Percentiles rank a stretch among this genome's conserved stretches.
Evolutionary conservation across 257 asterid genomes (phyloP).

Genomic region (Forsythia viridissima): DNA sequence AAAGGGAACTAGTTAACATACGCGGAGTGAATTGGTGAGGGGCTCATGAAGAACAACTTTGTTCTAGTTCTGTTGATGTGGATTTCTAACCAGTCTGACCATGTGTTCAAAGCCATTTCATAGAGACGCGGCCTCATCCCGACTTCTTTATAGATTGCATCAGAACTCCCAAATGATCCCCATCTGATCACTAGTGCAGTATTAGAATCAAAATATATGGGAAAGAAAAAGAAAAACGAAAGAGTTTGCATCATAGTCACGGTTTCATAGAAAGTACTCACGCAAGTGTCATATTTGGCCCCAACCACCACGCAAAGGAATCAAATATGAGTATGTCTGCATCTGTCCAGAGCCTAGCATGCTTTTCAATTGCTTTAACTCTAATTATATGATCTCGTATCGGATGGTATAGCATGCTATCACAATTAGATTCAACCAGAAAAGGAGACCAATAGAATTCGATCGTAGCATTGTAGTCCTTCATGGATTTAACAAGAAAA

Average conservation of each 20-base stretch:
- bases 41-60: slow-evolving; percentile 50
- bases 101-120: slow-evolving; percentile 51
- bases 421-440: slow-evolving; percentile 50
- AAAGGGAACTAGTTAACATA: not conserved
- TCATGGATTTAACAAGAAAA: not conserved
- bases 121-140: slow-evolving; percentile 29
- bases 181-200: slow-evolving; percentile 29
- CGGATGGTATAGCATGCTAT: slow-evolving; percentile 37
- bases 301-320: slow-evolving; percentile 51
- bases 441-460: slow-evolving; percentile 56
- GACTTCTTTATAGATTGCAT: slow-evolving; percentile 38
- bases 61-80: slow-evolving; percentile 41
- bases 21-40: slow-evolving; percentile 35
- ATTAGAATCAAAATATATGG: not conserved
- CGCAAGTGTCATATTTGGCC: slow-evolving; percentile 41
- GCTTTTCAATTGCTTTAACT: slow-evolving; percentile 47
- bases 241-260: slow-evolving; percentile 15
- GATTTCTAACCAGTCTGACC: slow-evolving; percentile 59
- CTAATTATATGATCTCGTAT: slow-evolving; percentile 30
- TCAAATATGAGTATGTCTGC: slow-evolving; percentile 50
- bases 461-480: slow-evolving; percentile 50
- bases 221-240: slow-evolving; percentile 26
- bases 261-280: slow-evolving; percentile 23
- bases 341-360: slow-evolving; percentile 49
- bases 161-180: slow-evolving; percentile 46